Percentiles rank a stretch among this genome's conserved stretches.
Conservation (phyloP, 139 green algal species). For the Asterochloris sp. region DNA sequence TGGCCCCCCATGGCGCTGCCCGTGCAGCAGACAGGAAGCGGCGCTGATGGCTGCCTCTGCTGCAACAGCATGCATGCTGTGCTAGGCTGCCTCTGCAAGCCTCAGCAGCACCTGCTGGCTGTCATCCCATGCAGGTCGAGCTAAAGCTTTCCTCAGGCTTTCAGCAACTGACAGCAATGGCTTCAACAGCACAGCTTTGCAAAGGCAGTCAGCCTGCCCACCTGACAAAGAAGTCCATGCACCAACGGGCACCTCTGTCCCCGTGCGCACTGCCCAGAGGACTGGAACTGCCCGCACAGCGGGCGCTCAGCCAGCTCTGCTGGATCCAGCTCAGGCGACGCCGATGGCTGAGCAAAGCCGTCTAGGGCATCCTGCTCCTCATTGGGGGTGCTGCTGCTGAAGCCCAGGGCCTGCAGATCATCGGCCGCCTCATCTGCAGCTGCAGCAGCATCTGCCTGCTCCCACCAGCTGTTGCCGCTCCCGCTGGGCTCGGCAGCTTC, state of each 20-base stretch:
- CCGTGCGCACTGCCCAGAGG: conserved; percentile 39
- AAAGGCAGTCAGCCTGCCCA: conserved; percentile 29
- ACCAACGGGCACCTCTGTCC: conserved; percentile 47
- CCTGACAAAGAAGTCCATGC: conserved; percentile 59
- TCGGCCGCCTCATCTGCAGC: neutral
- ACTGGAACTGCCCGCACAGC: conserved; percentile 52
- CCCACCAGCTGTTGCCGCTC: neutral
- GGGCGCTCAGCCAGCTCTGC: conserved; percentile 38
- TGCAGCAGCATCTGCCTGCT: neutral
- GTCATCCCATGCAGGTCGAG: neutral
- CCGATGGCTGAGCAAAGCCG: neutral
- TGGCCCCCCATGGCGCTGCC: no score
- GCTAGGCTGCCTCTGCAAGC: neutral
- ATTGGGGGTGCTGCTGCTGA: neutral
- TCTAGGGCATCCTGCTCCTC: neutral
- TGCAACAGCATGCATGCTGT: neutral
- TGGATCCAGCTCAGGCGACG: neutral
- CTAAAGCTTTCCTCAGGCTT: neutral
- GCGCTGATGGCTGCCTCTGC: neutral
- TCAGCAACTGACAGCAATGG: neutral
- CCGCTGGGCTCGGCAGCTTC: neutral
- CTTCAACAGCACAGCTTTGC: neutral
- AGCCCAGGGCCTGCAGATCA: conserved; percentile 11
- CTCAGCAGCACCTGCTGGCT: neutral
- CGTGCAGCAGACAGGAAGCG: neutral